Evolutionary conservation across 2,329 filamentous ascomycete species (phyloP), one percentile per base, ranked within the genome.

Genomic region (Rhynchosporium secalis): DNA sequence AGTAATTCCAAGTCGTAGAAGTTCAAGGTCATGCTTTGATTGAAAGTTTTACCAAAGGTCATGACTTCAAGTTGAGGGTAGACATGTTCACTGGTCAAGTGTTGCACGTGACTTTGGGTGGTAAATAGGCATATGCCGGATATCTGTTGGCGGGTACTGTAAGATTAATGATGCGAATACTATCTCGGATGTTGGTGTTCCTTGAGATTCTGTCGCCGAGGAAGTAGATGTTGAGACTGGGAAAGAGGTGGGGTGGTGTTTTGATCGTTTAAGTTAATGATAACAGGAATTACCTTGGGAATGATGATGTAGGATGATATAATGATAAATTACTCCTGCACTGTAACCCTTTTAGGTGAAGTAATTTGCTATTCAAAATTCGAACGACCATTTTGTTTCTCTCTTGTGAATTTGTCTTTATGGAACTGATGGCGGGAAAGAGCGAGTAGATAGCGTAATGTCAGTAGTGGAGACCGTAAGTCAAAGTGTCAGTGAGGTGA

Each of bases 161-260:
- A 69, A 65, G 55, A 74, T 75, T 10, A 66, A 68, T 28, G 75
- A 78, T 54, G 75, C 74, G 56, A 78, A 76, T 52, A 74, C 75
- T 49, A 72, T 76, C 48, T 75, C 75, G 41, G 75, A 76, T 4
- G 75, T 76, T 49, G 76, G 72, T 4, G 70, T 78, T 56, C 61
- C 20, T 78, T 55, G 76, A 75, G 68, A 60, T 73, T 49, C 48
- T 63, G n/a, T 60, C 62, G 12, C 49, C 58, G 2, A 61, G 43
- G 45, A n/a, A 40, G 36, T 52, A 59, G 57, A 31, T 52, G 43
- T 9, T 36, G 33, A 36, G 20, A 20, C 20, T 20, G 20, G 20
- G 20, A 20, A 20, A 20, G 20, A 20, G 20, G 20, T 20, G 20
- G 20, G 20, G 20, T 20, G 20, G 20, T 20, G 20, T 20, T 20